phyloP scores from a whole-genome alignment of 192 early-diverging fungal genomes.

The Umbelopsis sp. region DNA sequence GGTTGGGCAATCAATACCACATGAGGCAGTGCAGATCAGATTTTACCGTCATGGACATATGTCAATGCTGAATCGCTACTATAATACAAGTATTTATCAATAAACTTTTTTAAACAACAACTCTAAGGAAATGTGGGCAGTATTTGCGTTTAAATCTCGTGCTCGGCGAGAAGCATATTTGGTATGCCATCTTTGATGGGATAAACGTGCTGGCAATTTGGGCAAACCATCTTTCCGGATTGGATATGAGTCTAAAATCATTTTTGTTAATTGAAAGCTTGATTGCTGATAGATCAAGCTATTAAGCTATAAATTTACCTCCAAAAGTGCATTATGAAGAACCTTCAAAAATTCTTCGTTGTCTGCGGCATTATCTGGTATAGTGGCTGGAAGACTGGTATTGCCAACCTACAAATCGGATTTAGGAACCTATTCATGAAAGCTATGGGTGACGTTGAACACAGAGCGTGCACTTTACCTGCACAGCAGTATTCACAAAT shows the following conservation, averaged over 20 bases:
- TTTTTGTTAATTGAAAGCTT: neutral
- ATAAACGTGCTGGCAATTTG: slow-evolving; percentile 88
- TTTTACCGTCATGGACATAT: too few species aligned
- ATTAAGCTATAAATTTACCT: slow-evolving; percentile 57
- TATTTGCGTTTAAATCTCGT: slow-evolving; percentile 61
- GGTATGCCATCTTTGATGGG: slow-evolving; percentile 93
- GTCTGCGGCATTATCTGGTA: slow-evolving; percentile 61
- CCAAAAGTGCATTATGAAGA: slow-evolving; percentile 79
- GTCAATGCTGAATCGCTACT: neutral
- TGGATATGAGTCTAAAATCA: slow-evolving; percentile 74
- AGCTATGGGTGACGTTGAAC: neutral
- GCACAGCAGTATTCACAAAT: slow-evolving; percentile 60
- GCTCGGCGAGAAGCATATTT: slow-evolving; percentile 85
- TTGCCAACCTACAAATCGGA: slow-evolving; percentile 62
- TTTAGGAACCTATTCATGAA: neutral
- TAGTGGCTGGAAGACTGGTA: slow-evolving; percentile 60
- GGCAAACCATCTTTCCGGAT: slow-evolving; percentile 90
- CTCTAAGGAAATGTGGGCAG: too few species aligned
- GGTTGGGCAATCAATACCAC: too few species aligned
- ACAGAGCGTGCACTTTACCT: slow-evolving; percentile 44
- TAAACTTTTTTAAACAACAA: neutral
- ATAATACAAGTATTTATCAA: slow-evolving; percentile 22
- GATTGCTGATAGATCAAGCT: neutral
- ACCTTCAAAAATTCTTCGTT: slow-evolving; percentile 71
- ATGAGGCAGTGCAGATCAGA: too few species aligned